Percentiles rank a stretch among this genome's conserved stretches.
Conservation (phyloP, 768 basidiomycete genomes). For the Kwoniella mangroviensis region DNA sequence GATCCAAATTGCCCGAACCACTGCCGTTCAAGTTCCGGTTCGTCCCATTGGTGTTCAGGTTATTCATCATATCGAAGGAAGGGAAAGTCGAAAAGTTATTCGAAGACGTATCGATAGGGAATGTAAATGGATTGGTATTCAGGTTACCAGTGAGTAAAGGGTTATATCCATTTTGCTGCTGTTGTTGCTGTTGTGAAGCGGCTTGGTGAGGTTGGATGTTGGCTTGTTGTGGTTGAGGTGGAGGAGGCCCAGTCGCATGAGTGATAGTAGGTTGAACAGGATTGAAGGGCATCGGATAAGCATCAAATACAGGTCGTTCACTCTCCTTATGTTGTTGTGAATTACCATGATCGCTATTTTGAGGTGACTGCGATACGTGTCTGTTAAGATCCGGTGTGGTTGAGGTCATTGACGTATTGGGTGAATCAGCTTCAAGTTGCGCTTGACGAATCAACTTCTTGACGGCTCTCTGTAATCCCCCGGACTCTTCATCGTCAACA, state of each 20-base stretch:
- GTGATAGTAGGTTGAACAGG: conserved; percentile 23
- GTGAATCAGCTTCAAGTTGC: conserved; percentile 45
- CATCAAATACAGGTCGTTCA: conserved; percentile 46
- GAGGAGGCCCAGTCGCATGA: conserved; percentile 20
- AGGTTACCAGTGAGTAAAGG: neutral
- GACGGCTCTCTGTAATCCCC: conserved; percentile 55
- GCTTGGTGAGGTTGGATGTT: neutral
- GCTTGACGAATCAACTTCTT: conserved; percentile 56
- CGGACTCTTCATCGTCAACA: conserved; percentile 34
- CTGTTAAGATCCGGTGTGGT: conserved; percentile 6
- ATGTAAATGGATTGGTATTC: conserved; percentile 20
- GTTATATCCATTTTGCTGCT: conserved; percentile 2
- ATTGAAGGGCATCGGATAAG: conserved; percentile 46
- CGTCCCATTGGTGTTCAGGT: neutral
- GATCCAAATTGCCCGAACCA: conserved; percentile 30
- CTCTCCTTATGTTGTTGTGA: conserved; percentile 11
- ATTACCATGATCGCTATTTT: conserved; percentile 10
- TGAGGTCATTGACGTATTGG: conserved; percentile 20
- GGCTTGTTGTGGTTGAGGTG: neutral
- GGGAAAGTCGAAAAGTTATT: conserved; percentile 22
- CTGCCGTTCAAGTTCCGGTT: neutral
- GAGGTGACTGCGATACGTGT: conserved; percentile 24
- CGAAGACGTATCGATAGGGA: conserved; percentile 37
- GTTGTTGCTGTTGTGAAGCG: conserved; percentile 4
- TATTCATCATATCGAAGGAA: conserved; percentile 17